Evolutionary conservation across 495 filamentous ascomycete species (phyloP), one percentile per base, ranked within the genome.

Genomic region (Cladorrhinum samala): DNA sequence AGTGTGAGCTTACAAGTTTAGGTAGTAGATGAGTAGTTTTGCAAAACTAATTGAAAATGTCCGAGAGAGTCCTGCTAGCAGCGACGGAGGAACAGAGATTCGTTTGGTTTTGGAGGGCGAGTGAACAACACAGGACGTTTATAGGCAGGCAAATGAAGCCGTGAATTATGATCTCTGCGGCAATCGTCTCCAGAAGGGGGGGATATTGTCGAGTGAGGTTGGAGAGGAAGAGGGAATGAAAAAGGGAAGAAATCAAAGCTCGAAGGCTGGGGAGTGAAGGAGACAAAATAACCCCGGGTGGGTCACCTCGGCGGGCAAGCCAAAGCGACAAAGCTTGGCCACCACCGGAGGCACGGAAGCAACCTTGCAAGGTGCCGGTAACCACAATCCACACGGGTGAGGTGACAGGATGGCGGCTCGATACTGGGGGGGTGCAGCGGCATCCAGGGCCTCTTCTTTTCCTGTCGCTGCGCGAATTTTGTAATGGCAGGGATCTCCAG

Each of bases 41-140:
- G n/a, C n/a, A n/a, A n/a, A n/a, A n/a, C n/a, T n/a, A n/a, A n/a
- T n/a, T n/a, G n/a, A n/a, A n/a, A n/a, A n/a, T n/a, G 20, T 17
- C 16, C 24, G 18, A 17, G 9, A 46, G 14, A 30, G 18, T 16
- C 7, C 20, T 42, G 1, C 14, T 46, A 33, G 19, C 25, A 39
- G 38, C 37, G n/a, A 3, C 7, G 7, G 37, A 38, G 38, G 43
- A 30, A 16, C 44, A 3, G 17, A 11, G 42, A 19, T 20, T 38
- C n/a, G 37, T 9, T 42, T 19, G 38, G 18, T 24, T 16, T 6
- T 23, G 14, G 23, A 36, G 46, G 23, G 9, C 8, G 48, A 25
- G 53, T 51, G 63, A 68, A 68, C 66, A 65, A 67, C 64, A 67
- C 64, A 61, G 57, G 61, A 65, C 64, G 59, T 49, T 54, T 54